Conservation (phyloP, 192 early-diverging fungal species). For the Coemansia guatemalensis region DNA sequence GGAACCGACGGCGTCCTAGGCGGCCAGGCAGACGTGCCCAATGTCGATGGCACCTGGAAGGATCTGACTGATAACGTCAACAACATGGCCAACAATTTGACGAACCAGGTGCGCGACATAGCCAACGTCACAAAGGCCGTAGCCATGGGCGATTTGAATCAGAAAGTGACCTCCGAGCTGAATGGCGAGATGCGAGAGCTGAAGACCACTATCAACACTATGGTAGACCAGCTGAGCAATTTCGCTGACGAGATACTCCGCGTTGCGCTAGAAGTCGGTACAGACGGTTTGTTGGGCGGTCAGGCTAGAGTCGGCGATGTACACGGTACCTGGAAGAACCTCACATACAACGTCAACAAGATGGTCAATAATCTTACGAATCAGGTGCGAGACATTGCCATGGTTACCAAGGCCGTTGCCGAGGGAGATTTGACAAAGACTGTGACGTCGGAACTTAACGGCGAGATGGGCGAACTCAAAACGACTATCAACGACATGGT, state of each 20-base stretch:
- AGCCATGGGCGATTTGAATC: conserved; percentile 14
- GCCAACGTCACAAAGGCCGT: conserved; percentile 41
- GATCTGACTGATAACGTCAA: conserved; percentile 61
- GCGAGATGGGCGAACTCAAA: conserved; percentile 65
- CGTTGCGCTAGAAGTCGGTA: conserved; percentile 72
- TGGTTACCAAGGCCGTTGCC: conserved; percentile 62
- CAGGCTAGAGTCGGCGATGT: conserved; percentile 62
- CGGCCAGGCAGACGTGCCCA: conserved; percentile 56
- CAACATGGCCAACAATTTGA: conserved; percentile 59
- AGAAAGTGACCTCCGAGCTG: conserved; percentile 10
- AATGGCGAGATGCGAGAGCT: conserved; percentile 23
- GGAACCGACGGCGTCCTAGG: conserved; percentile 60
- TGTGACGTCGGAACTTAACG: conserved; percentile 59
- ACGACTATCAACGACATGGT: conserved; percentile 63
- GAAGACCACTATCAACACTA: conserved; percentile 22
- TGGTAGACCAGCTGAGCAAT: conserved; percentile 21
- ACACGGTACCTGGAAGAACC: conserved; percentile 66
- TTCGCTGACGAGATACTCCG: conserved; percentile 45
- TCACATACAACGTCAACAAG: conserved; percentile 58
- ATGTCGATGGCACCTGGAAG: conserved; percentile 63
- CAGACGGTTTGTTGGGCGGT: conserved; percentile 67
- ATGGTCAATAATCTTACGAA: conserved; percentile 60
- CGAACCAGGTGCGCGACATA: conserved; percentile 59
- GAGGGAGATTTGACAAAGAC: conserved; percentile 56
- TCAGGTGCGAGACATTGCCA: conserved; percentile 60